A percentile compares a stretch with the other conserved stretches of the same genome.
Conservation (phyloP, 2,329 filamentous ascomycete genomes). For the Trichothecium sympodiale region DNA sequence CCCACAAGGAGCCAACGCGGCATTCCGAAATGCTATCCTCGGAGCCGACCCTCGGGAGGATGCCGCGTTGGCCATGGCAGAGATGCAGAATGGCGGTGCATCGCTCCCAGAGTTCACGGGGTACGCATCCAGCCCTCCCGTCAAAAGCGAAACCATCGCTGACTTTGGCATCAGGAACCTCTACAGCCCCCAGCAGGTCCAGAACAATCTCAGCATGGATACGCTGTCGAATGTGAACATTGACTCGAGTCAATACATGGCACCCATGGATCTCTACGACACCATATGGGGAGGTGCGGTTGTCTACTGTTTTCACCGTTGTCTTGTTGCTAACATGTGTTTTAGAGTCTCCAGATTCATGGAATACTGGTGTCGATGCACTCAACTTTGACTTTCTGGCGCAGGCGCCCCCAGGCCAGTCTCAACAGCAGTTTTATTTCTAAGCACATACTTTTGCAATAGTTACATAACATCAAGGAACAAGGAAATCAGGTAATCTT, state of each 20-base stretch:
- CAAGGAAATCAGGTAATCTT: background rate
- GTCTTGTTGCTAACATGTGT: constrained; percentile 2
- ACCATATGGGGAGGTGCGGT: constrained; percentile 58
- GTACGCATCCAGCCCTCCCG: constrained; percentile 14
- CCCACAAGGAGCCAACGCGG: constrained; percentile 10
- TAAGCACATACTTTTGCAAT: constrained; percentile 14
- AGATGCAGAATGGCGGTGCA: constrained; percentile 46
- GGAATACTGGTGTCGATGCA: constrained; percentile 42
- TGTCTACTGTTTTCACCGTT: constrained; percentile 2
- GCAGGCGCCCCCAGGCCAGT: constrained; percentile 47
- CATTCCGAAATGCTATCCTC: constrained; percentile 14
- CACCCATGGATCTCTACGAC: constrained; percentile 57
- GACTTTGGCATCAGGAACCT: constrained; percentile 18
- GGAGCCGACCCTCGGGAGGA: constrained; percentile 45
- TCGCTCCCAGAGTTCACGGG: constrained; percentile 32
- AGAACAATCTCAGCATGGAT: constrained; percentile 24
- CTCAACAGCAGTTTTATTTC: constrained; percentile 44
- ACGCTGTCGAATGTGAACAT: constrained; percentile 39
- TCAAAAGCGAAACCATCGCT: constrained; percentile 4
- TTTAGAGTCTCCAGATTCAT: constrained; percentile 47
- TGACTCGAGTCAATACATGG: constrained; percentile 49
- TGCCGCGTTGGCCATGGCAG: constrained; percentile 53
- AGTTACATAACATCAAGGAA: background rate
- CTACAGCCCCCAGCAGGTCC: constrained; percentile 24
- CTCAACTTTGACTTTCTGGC: constrained; percentile 52